Evolutionary conservation across 345 rosid species (phyloP).

Genomic region (Viola odorata): DNA sequence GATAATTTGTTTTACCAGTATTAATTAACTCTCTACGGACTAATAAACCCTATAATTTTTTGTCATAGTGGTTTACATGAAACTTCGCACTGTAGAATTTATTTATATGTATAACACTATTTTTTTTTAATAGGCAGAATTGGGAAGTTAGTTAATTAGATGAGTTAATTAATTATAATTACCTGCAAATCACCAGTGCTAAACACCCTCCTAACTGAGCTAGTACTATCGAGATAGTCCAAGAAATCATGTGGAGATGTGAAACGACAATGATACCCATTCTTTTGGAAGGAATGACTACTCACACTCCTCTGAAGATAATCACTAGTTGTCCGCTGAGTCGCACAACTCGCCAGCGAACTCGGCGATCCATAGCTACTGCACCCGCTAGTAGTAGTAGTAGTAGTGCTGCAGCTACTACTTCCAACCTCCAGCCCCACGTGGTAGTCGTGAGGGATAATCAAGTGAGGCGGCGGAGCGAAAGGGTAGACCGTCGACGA

Average conservation of each 20-base stretch:
- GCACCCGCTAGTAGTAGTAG: slow-evolving; percentile 5
- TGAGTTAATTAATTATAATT: background rate
- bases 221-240: slow-evolving; percentile 30
- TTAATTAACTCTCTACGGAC: no score
- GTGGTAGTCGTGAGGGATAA: slow-evolving; percentile 20
- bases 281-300: slow-evolving; percentile 48
- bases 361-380: slow-evolving; percentile 56
- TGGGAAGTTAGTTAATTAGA: no score
- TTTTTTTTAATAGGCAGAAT: no score
- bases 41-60: no score
- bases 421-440: slow-evolving; percentile 11
- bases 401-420: slow-evolving; percentile 11
- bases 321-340: slow-evolving; percentile 29
- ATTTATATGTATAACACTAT: no score
- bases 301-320: slow-evolving; percentile 59
- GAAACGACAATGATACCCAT: slow-evolving; percentile 33
- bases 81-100: no score
- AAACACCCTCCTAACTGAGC: slow-evolving; percentile 66
- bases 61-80: no score
- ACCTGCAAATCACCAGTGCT: slow-evolving; percentile 85
- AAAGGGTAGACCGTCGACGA: background rate
- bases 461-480: slow-evolving; percentile 12
- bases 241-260: slow-evolving; percentile 26
- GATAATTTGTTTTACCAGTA: no score
- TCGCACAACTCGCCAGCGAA: slow-evolving; percentile 37